A percentile compares a stretch with the other conserved stretches of the same genome.
These are phyloP conservation scores for Podaxis sp. DNA, from an alignment of 768 basidiomycete genomes.

Conservation along the genomic window DNA sequence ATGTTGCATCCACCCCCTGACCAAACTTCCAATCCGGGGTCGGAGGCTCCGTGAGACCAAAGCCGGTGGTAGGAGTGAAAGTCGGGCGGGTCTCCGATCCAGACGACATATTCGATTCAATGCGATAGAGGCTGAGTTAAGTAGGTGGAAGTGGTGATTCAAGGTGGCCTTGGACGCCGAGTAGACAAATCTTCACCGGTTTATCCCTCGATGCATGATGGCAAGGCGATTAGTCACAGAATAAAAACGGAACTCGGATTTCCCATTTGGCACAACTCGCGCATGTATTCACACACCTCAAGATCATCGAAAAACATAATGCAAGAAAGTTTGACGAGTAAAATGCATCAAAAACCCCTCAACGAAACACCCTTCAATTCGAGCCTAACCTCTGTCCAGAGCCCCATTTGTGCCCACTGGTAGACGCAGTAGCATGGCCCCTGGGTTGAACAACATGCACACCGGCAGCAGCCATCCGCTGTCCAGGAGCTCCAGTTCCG, in stretches of 20 bases:
- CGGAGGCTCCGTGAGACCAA: conserved; percentile 33
- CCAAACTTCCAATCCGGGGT: conserved; percentile 42
- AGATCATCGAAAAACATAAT: not conserved
- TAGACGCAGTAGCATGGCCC: conserved; percentile 19
- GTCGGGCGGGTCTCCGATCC: conserved; percentile 18
- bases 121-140: not conserved
- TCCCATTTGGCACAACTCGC: not conserved
- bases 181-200: not conserved
- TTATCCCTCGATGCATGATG: not conserved
- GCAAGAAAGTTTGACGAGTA: not conserved
- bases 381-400: conserved; percentile 44
- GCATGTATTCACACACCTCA: not conserved
- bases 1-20: conserved; percentile 30
- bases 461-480: conserved; percentile 42
- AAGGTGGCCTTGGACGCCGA: not conserved
- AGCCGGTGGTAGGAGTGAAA: conserved; percentile 23
- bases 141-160: too few species aligned
- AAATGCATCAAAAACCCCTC: not conserved
- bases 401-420: conserved; percentile 47
- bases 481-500: conserved; percentile 28
- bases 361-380: not conserved
- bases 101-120: not conserved
- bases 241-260: not conserved
- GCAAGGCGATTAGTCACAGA: not conserved
- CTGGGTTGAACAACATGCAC: conserved; percentile 63